Evolutionary conservation across 164 flowering plant genomes (phyloP), one percentile per base, ranked within the genome.

Genomic region (Stephania japonica): DNA sequence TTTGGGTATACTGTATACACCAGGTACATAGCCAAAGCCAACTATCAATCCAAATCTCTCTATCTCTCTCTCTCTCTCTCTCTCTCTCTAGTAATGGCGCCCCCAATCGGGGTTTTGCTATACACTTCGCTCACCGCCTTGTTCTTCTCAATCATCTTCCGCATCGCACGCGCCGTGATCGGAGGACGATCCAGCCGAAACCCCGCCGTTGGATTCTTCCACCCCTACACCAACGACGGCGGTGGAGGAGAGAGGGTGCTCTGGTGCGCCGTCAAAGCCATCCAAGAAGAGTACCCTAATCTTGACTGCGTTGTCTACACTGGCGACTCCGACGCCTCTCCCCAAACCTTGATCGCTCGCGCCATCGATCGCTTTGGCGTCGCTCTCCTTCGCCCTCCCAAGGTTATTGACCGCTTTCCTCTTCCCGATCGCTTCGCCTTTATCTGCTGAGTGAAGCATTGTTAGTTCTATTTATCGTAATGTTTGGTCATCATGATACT

Each of bases 171-270:
- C 3, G 41, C 65, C 14, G 67, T 82, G 21, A 50, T 77, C 73
- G 71, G 18, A 24, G 78, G 81, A 4, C 80, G 89, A 44, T 73
- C 76, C 38, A 82, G 77, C 75, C 78, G 85, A 56, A 82, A 80
- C 67, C 79, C 68, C 38, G 89, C 92, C 0, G 89, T 91, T 13
- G 98, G 83, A 6, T 91, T 95, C 85, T 93, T 95, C 83, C 99
- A 95, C 66, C 99, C 98, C 0, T 93, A 90, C 87, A 95, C 99
- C 44, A 95, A 95, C 78, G 98, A 95, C 70, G 98, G 99, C 43
- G 98, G 99, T 26, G 99, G 99, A 11, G 99, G 98, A 21, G 99
- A 95, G 81, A 80, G 94, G 75, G 98, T 95, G 21, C 83, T 95
- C 1, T 93, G 99, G 98, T 95, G 98, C 77, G 97, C 98, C 71